Conservation (phyloP, 495 filamentous ascomycete genomes). For the Xylaria acuta region DNA sequence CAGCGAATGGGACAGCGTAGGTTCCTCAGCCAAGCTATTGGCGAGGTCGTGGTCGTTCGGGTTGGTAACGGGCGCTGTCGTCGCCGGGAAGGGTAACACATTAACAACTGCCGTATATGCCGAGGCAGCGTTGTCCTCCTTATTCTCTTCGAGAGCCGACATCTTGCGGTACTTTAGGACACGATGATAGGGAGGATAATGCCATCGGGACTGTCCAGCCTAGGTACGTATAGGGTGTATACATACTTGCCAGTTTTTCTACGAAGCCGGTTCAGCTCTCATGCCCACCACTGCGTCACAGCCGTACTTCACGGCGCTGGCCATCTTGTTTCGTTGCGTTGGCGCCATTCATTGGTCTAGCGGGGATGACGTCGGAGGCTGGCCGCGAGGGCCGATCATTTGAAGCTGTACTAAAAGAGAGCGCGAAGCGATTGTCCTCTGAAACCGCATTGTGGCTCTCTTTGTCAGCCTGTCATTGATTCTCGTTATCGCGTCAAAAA, state of each 20-base stretch:
- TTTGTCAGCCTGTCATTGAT: background rate
- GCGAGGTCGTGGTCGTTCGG: conserved; percentile 33
- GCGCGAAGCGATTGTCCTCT: background rate
- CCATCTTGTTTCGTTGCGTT: conserved; percentile 8
- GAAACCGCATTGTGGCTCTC: background rate
- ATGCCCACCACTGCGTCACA: conserved; percentile 1
- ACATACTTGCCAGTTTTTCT: conserved; percentile 18
- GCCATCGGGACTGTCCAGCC: background rate
- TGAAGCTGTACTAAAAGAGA: background rate
- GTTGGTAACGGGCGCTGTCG: conserved; percentile 37
- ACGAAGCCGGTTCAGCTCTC: background rate
- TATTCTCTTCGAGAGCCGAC: conserved; percentile 17
- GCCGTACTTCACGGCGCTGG: background rate
- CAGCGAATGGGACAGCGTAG: conserved; percentile 46
- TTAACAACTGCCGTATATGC: conserved; percentile 27
- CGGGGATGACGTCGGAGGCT: conserved; percentile 22
- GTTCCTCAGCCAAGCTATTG: conserved; percentile 39
- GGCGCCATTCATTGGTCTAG: background rate
- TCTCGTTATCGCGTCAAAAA: background rate
- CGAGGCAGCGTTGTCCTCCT: conserved; percentile 4
- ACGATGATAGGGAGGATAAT: background rate
- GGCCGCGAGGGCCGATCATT: background rate
- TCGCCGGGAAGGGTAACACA: conserved; percentile 45
- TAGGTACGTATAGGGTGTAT: background rate
- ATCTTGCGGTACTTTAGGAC: background rate